Conservation (phyloP, 208 protist species). For the Leishmania lainsoni region DNA sequence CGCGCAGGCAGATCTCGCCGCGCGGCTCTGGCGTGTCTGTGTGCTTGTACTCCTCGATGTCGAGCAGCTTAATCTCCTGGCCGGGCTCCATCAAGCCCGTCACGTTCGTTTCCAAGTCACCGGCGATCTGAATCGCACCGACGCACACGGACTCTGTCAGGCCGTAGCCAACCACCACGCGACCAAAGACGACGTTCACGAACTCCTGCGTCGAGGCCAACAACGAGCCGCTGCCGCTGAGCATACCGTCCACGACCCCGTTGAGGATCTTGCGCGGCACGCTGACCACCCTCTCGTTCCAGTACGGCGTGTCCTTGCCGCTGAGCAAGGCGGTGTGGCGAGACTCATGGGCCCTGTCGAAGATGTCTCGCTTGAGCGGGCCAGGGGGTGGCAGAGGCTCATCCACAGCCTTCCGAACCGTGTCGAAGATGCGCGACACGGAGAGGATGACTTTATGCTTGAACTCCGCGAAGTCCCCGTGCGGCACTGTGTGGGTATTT, state of each 20-base stretch:
- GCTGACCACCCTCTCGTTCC: slow-evolving; percentile 85
- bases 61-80: slow-evolving; percentile 92
- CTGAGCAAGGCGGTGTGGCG: slow-evolving; percentile 14
- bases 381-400: slow-evolving; percentile 58
- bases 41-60: slow-evolving; percentile 84
- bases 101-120: slow-evolving; percentile 58
- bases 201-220: slow-evolving; percentile 78
- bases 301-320: slow-evolving; percentile 85
- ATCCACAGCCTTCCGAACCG: slow-evolving; percentile 74
- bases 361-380: slow-evolving; percentile 66
- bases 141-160: slow-evolving; percentile 89
- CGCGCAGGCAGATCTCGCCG: slow-evolving; percentile 85
- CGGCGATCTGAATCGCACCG: slow-evolving; percentile 64
- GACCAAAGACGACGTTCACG: slow-evolving; percentile 81
- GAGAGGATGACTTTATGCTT: slow-evolving; percentile 17
- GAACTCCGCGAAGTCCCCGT: slow-evolving; percentile 18
- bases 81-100: slow-evolving; percentile 66
- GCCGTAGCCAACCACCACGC: slow-evolving; percentile 77
- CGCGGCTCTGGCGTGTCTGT: slow-evolving; percentile 65
- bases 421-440: slow-evolving; percentile 91
- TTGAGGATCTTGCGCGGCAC: slow-evolving; percentile 58
- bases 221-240: slow-evolving; percentile 82
- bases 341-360: slow-evolving; percentile 67
- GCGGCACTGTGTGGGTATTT: slow-evolving; percentile 54
- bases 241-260: slow-evolving; percentile 34